These are phyloP conservation scores for Rhynchosporium secalis DNA, from an alignment of 2,329 filamentous ascomycete genomes.

Conservation along the genomic window DNA sequence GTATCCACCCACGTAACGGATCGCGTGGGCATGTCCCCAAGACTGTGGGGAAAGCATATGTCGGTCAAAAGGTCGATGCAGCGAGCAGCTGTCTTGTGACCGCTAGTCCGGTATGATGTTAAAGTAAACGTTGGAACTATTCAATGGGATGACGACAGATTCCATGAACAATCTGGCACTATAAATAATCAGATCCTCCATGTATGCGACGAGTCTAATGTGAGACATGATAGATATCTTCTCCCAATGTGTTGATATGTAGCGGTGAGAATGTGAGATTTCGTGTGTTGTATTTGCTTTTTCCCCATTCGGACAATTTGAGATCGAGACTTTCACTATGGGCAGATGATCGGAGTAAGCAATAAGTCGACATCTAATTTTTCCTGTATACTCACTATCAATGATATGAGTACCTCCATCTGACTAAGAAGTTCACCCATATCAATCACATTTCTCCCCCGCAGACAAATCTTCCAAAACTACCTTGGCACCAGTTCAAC, in stretches of 20 bases:
- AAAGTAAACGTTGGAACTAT: neutral
- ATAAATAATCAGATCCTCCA: neutral
- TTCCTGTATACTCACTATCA: too few relatives aligned
- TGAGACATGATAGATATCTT: neutral
- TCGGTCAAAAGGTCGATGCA: neutral
- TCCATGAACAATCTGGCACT: neutral
- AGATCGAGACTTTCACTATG: too few relatives aligned
- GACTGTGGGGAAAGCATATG: neutral
- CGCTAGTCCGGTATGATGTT: neutral
- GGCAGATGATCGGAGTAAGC: too few relatives aligned
- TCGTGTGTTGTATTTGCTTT: neutral
- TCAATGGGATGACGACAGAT: neutral
- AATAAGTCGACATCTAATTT: too few relatives aligned
- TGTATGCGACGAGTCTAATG: neutral
- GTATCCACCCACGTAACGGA: neutral
- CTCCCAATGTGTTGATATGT: neutral
- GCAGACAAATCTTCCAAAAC: too few relatives aligned
- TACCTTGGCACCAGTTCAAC: too few relatives aligned
- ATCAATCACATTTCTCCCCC: too few relatives aligned
- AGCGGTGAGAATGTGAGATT: neutral
- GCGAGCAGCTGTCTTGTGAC: neutral
- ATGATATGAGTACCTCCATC: too few relatives aligned
- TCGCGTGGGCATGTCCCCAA: constrained; percentile 3
- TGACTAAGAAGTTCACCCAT: too few relatives aligned
- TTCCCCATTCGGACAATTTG: too few relatives aligned